Evolutionary conservation across 306 rosid genomes (phyloP), one percentile per base, ranked within the genome.

Genomic region (Dalbergia cultrata): DNA sequence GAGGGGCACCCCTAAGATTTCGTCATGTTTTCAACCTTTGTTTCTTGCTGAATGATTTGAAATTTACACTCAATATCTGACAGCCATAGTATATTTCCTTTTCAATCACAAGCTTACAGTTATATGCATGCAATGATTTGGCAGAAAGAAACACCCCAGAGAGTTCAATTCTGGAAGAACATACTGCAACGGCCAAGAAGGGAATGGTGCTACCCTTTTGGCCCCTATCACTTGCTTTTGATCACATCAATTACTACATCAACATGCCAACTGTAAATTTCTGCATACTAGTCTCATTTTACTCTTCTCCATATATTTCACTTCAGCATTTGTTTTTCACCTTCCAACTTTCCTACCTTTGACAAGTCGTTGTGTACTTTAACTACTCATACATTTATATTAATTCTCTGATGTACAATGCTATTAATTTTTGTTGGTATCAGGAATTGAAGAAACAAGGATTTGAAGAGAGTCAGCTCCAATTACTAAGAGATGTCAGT

Each of bases 181-280:
- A 68, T 13, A 17, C 74, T 16, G 58, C 72, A 74, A 45, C 67
- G 43, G 33, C 67, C 50, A 84, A 85, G 86, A 73, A 59, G 53
- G 87, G 88, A 80, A 76, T 88, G 90, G 76, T 88, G 75, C 76
- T 88, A 82, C 90, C 92, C 17, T 86, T 84, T 80, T 83, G 17
- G 76, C 88, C 92, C 44, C 74, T 79, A 39, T 86, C 92, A 31
- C 84, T 88, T 81, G 88, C 90, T 41, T 88, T 88, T 45, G 70
- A 84, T 58, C 85, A 65, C 18, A 80, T 86, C 64, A 88, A 84
- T 70, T 89, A 89, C 88, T 84, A 89, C 74, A 60, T 89, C 53
- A 75, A 81, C 68, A 89, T 86, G 85, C 92, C 92, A 54, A 43
- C 82, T 16, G 90, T 86, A 84, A 79, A 79, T 62, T 62, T 67